Evolutionary conservation across 129 eudicot genomes (phyloP), one percentile per base, ranked within the genome.

Genomic region (Chrysanthemum lavandulifolium): DNA sequence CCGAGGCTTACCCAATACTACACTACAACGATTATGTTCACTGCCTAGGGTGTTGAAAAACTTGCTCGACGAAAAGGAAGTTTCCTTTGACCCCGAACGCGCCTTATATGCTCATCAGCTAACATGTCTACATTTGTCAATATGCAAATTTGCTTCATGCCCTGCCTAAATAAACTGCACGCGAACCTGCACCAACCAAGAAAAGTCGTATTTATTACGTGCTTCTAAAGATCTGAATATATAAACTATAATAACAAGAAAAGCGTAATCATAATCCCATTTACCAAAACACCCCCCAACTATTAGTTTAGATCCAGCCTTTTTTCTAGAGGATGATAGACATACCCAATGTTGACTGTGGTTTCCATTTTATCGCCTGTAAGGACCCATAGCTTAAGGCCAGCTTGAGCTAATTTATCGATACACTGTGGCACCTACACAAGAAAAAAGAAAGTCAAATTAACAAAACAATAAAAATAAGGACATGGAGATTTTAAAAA

Each of bases 361-460:
- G 99, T 95, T 90, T 95, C 99, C 99, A 95, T 95, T 84, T 90
- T 95, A 80, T 95, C 99, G 49, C 99, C 99, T 29, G 99, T 95
- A 73, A 95, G 88, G 55, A 95, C 97, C 99, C 99, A 95, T 78
- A 95, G 71, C 85, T 95, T 95, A 73, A 95, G 92, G 70, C 99
- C 99, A 29, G 97, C 99, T 80, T 95, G 97, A 13, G 99, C 99
- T 71, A 95, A 80, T 85, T 95, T 95, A 83, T 95, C 99, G 33
- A 95, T 95, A 59, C 99, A 95, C 78, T 86, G 96, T 73, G 99
- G 99, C 75, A 95, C 99, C 99, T 95, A 58, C 8, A 81, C 69
- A 71, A 21, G 23, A 21, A 23, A 62, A 10, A 33, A 19, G 0
- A 25, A 43, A 50, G 68, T 65, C 50, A 72, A 43, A 69, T 52